phyloP scores from a whole-genome alignment of 345 rosid species.

The Pugionium cornutum region DNA sequence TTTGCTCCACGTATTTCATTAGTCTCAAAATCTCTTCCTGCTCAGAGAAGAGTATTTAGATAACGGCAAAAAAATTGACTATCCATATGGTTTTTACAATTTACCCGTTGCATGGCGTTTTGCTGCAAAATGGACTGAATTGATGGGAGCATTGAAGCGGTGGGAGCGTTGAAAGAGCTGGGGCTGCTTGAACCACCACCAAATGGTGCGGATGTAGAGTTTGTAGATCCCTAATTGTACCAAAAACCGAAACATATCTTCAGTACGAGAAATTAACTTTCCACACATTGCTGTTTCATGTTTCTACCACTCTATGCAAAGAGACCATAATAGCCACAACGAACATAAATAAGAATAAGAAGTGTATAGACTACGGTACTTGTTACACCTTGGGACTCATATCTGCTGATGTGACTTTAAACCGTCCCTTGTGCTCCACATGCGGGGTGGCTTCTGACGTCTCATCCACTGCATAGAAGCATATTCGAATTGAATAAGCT shows the following conservation, averaged over 20 bases:
- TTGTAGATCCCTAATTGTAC: constrained; percentile 63
- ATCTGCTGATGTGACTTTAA: constrained; percentile 82
- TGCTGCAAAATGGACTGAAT: constrained; percentile 83
- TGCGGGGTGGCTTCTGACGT: constrained; percentile 65
- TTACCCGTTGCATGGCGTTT: constrained; percentile 78
- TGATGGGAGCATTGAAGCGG: constrained; percentile 63
- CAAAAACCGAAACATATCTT: constrained; percentile 21
- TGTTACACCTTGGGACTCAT: constrained; percentile 79
- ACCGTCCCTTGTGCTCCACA: constrained; percentile 85
- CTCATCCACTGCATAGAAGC: constrained; percentile 58
- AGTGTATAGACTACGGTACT: constrained; percentile 11
- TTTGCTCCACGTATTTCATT: constrained; percentile 77
- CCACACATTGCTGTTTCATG: constrained; percentile 5
- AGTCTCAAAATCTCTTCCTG: constrained; percentile 93
- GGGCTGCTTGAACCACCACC: constrained; percentile 54
- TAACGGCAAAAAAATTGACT: neutral
- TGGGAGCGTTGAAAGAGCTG: constrained; percentile 47
- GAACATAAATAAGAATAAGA: neutral
- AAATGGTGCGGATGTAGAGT: constrained; percentile 48
- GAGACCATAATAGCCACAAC: constrained; percentile 10
- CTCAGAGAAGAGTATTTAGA: constrained; percentile 31
- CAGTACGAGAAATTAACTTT: constrained; percentile 11
- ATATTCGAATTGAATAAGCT: constrained; percentile 13
- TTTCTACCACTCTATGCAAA: neutral
- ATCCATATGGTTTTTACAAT: neutral